A percentile compares a stretch with the other conserved stretches of the same genome.
Evolutionary conservation across 148 eudicot genomes (phyloP).

Genomic region (Heliamphora exappendiculata): DNA sequence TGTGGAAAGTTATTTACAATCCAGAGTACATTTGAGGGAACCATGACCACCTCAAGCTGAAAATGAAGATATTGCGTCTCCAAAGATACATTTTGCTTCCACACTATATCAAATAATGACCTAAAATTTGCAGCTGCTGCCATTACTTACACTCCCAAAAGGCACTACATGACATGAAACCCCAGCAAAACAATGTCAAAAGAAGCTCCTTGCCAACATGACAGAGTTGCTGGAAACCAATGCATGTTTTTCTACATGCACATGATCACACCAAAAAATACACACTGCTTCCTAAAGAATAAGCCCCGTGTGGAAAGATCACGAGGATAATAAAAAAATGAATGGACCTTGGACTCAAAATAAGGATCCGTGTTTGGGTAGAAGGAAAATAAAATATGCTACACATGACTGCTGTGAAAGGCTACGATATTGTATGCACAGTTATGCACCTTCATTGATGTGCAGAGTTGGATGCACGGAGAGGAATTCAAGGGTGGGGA

Average conservation of each 20-base stretch:
- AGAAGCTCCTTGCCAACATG: conserved; percentile 20
- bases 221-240: conserved; percentile 19
- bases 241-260: conserved; percentile 20
- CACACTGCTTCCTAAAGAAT: conserved; percentile 17
- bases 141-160: not conserved
- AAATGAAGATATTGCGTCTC: not conserved
- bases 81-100: conserved; percentile 15
- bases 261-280: not conserved
- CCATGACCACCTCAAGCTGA: not conserved
- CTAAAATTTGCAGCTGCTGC: conserved; percentile 3
- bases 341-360: conserved; percentile 18
- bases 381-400: conserved; percentile 10
- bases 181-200: not conserved
- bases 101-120: conserved; percentile 6
- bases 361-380: conserved; percentile 1
- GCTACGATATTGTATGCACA: conserved; percentile 22
- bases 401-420: conserved; percentile 8
- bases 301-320: conserved; percentile 16
- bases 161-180: conserved; percentile 1
- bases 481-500: conserved; percentile 1
- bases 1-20: conserved; percentile 4
- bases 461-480: not conserved
- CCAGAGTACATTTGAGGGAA: not conserved
- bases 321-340: conserved; percentile 18
- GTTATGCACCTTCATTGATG: conserved; percentile 12